A percentile compares a stretch with the other conserved stretches of the same genome.
phyloP scores from a whole-genome alignment of 768 basidiomycete genomes.

The Amanita brunnescens region DNA sequence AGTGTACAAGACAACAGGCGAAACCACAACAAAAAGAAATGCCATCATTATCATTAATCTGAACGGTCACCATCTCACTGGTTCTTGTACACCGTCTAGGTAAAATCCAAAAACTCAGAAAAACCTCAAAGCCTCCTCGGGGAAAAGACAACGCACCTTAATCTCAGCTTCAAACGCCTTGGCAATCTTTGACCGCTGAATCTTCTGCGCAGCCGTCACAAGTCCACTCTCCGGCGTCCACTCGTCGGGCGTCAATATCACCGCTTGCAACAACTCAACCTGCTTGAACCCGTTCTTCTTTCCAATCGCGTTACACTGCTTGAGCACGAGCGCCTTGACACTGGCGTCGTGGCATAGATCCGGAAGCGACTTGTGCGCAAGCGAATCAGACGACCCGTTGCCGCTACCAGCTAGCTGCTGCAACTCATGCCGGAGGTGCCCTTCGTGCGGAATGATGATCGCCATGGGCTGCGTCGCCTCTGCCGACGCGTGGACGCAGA shows the following conservation, averaged over 20 bases:
- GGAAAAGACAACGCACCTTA: slow-evolving; percentile 9
- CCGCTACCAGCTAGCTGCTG: slow-evolving; percentile 7
- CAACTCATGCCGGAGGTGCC: slow-evolving; percentile 58
- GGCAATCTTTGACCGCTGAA: slow-evolving; percentile 27
- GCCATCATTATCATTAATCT: too few relatives aligned
- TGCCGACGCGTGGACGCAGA: slow-evolving; percentile 72
- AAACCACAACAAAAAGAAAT: too few relatives aligned
- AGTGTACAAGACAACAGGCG: too few relatives aligned
- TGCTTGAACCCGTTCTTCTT: slow-evolving; percentile 82
- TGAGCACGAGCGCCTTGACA: slow-evolving; percentile 56
- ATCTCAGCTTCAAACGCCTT: slow-evolving; percentile 26
- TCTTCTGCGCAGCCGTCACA: slow-evolving; percentile 49
- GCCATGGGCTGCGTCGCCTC: slow-evolving; percentile 82
- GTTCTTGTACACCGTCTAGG: background rate
- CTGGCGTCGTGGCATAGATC: slow-evolving; percentile 48
- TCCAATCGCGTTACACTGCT: slow-evolving; percentile 68
- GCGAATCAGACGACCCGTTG: background rate
- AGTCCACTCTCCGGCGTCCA: slow-evolving; percentile 90
- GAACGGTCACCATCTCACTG: too few relatives aligned
- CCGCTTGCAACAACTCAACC: slow-evolving; percentile 68
- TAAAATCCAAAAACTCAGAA: background rate
- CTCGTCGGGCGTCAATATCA: slow-evolving; percentile 75
- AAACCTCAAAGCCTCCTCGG: background rate
- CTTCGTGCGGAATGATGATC: slow-evolving; percentile 76
- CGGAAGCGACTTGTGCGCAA: slow-evolving; percentile 29